Evolutionary conservation across 345 rosid genomes (phyloP).

Genomic region (Salix purpurea): DNA sequence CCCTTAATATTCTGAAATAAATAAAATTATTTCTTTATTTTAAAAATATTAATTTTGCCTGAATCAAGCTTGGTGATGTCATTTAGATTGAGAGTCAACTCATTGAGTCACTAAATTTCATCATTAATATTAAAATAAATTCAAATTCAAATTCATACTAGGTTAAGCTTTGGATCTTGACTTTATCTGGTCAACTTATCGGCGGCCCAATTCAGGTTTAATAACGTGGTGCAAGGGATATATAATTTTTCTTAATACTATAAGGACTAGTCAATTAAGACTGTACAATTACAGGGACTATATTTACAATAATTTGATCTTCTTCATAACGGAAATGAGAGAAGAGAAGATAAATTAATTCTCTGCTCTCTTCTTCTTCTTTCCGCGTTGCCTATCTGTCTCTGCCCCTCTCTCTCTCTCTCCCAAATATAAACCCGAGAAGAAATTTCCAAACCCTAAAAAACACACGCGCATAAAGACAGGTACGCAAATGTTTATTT

Average conservation of each 20-base stretch:
- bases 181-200: too few relatives aligned
- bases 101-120: too few relatives aligned
- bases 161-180: too few relatives aligned
- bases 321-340: background rate
- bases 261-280: background rate
- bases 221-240: background rate
- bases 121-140: too few relatives aligned
- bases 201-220: too few relatives aligned
- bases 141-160: too few relatives aligned
- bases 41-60: too few relatives aligned
- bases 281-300: background rate
- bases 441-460: background rate
- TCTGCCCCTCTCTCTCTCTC: background rate
- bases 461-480: background rate
- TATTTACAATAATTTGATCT: background rate
- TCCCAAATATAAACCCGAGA: background rate
- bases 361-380: background rate
- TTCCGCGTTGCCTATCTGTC: conserved; percentile 4
- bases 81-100: too few relatives aligned
- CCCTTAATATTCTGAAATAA: too few relatives aligned
- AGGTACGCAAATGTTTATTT: background rate
- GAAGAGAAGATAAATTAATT: background rate
- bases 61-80: too few relatives aligned
- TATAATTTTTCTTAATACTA: background rate
- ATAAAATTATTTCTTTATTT: too few relatives aligned